Conservation (phyloP, 2,329 filamentous ascomycete species). For the Delphinella strobiligena region DNA sequence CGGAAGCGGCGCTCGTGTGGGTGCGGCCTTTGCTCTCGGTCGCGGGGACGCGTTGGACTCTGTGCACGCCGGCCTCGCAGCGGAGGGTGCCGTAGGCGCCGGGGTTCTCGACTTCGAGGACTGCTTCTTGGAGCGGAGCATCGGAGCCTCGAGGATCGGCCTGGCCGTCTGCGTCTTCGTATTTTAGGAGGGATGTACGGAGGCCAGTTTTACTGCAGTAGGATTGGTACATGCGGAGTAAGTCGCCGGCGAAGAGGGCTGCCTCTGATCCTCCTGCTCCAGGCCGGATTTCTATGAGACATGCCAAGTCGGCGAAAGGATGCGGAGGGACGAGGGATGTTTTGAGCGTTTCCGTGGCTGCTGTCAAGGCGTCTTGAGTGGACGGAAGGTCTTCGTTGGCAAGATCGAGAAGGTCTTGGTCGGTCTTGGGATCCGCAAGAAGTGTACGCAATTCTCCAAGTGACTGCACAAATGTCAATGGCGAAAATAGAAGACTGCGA, state of each 20-base stretch:
- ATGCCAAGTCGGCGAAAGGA: constrained; percentile 80
- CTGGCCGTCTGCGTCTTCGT: constrained; percentile 57
- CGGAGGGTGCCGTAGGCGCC: constrained; percentile 74
- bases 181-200: constrained; percentile 60
- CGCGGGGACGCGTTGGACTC: constrained; percentile 83
- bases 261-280: constrained; percentile 89
- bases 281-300: constrained; percentile 81
- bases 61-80: constrained; percentile 85
- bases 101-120: constrained; percentile 66
- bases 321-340: constrained; percentile 73
- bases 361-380: constrained; percentile 49
- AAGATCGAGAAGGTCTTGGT: constrained; percentile 46
- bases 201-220: constrained; percentile 63
- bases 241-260: constrained; percentile 73
- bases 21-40: constrained; percentile 86
- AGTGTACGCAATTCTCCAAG: constrained; percentile 62
- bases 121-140: constrained; percentile 67
- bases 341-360: constrained; percentile 57
- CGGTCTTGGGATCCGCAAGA: constrained; percentile 53
- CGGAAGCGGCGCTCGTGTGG: constrained; percentile 84
- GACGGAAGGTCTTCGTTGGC: constrained; percentile 58
- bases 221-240: constrained; percentile 79
- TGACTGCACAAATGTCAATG: constrained; percentile 17
- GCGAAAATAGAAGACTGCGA: background rate
- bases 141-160: constrained; percentile 45